Base-by-base conservation (phyloP, 2,329 filamentous ascomycete genomes). In the Didymella arachidicola region DNA sequence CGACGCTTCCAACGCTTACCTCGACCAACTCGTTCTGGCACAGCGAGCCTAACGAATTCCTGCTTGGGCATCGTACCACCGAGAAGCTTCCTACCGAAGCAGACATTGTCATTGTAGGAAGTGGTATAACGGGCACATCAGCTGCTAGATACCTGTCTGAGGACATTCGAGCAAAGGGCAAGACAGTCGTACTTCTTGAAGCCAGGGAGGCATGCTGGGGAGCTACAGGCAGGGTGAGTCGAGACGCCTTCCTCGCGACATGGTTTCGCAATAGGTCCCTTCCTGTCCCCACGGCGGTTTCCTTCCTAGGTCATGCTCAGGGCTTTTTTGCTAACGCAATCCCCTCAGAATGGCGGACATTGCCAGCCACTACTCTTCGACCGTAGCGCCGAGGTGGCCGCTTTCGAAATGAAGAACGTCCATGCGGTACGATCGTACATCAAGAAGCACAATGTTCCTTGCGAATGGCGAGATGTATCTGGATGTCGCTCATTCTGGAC, bases 161-260 rank as follows among this genome's bases (percentile, higher is more conserved):
- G 78, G 69, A 81, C 79, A 56, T 79, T 62, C 62, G 74, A 58
- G 66, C 75, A 34, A 69, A 78, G 38, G 79, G 81, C 5, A 78
- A 82, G 58, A 81, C 78, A n/a, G 83, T 93, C 7, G 81, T 93
- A 6, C 83, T 93, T 80, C 81, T 94, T 5, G 91, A 94, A 77
- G 91, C 91, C 14, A 82, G 91, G 67, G 90, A 93, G 79, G 89
- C 88, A 4, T 93, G 90, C 71, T 93, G 86, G 85, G 91, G 91
- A 18, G 91, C 91, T n/a, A 94, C 90, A 1, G 90, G 91, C n/a
- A 79, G 90, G 70, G 89, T 91, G 70, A 81, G 86, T 68, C 16
- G 16, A 34, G 48, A 45, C 1, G 10, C 44, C 16, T 32, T 32
- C 19, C 14, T 26, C 4, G 25, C 26, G 36, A n/a, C 22, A 11